Evolutionary conservation across 768 basidiomycete genomes (phyloP), one percentile per base, ranked within the genome.

Genomic region (Xerocomus potaroensis): DNA sequence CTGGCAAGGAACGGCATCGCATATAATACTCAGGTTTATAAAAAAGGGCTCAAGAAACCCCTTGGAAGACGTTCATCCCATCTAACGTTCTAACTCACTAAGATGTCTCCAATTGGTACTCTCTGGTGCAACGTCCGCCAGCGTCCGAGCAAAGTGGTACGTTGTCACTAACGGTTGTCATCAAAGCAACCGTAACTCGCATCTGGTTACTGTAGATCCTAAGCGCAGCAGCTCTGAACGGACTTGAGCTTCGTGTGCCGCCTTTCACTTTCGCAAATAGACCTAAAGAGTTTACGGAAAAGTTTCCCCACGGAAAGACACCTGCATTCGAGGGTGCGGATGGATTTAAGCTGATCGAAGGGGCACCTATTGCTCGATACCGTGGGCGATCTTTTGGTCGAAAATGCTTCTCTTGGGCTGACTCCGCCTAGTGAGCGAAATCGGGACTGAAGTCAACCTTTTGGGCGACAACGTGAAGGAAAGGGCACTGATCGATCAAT

Each of bases 301-400:
- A 56, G 21, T 61, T 60, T 24, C 29, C 47, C 2, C 51, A 53
- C 15, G 56, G 53, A 1, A 61, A 60, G 30, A 44, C 58, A 8
- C 58, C 58, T 4, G 30, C 56, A 3, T 61, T 61, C 36, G 53
- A 60, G 18, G 42, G 18, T 8, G 12, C 18, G 7, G 49, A 60
- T 19, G 60, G 57, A 34, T 60, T 51, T 31, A 49, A 26, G 30
- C 31, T 61, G 29, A 37, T 33, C 1, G 55, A 61, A 32, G 53
- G 59, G 3, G 6, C 43, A 1, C 11, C 49, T 9, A 61, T 61
- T 9, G 55, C 56, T 1, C 58, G 49, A 21, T 55, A 61, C 19
- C 7, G 59, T 56, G 38, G 41, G 53, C 53, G 27, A 4, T 21
- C 16, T 15, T 2, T 29, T 9, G 12, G 5, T 10, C 38, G 8